Evolutionary conservation across 345 rosid species (phyloP).

Genomic region (Salix viminalis): DNA sequence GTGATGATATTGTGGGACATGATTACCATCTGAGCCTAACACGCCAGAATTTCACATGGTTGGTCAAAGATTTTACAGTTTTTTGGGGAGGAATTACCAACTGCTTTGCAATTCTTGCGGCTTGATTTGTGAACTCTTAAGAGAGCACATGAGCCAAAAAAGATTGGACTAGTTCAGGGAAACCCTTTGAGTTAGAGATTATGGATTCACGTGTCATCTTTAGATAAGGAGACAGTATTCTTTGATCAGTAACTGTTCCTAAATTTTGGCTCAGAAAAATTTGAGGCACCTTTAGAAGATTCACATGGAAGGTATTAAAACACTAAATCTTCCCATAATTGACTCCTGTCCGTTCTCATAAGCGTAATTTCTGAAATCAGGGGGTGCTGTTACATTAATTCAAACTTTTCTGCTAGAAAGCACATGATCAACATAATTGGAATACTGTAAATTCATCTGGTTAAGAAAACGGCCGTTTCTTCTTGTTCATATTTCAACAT

Average conservation of each 20-base stretch:
- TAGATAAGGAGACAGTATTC: background rate
- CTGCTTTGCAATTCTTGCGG: conserved; percentile 8
- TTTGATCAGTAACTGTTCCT: background rate
- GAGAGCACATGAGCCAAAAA: background rate
- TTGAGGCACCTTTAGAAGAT: background rate
- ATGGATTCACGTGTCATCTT: background rate
- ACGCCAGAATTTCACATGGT: background rate
- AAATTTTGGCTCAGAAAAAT: background rate
- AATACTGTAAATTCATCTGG: too few relatives aligned
- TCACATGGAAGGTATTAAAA: background rate
- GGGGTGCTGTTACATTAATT: background rate
- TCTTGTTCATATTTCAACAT: background rate
- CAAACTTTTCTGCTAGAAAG: background rate
- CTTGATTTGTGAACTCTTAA: conserved; percentile 17
- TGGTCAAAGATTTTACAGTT: background rate
- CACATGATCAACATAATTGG: background rate
- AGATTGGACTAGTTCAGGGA: background rate
- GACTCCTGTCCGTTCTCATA: background rate
- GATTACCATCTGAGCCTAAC: too few relatives aligned
- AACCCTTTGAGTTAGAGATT: background rate
- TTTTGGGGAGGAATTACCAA: background rate
- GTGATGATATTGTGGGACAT: too few relatives aligned
- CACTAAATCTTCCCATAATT: background rate
- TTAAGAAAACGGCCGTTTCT: too few relatives aligned
- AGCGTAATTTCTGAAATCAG: too few relatives aligned